These are phyloP conservation scores for Psidium guajava DNA, from an alignment of 345 rosid species.

Conservation along the genomic window DNA sequence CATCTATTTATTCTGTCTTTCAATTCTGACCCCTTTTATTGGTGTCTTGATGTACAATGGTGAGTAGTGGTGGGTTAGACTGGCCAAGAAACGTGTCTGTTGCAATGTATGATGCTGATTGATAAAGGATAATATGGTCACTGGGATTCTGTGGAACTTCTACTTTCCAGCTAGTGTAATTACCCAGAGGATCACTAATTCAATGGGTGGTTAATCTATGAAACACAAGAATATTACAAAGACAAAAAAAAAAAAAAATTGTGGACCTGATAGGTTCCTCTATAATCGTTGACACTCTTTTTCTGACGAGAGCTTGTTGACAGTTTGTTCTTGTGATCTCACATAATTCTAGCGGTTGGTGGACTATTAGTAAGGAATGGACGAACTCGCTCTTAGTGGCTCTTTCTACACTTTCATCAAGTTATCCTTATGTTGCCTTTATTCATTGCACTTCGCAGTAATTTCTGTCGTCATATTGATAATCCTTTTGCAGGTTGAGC, in stretches of 20 bases:
- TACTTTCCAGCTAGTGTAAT: not conserved
- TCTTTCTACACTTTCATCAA: not conserved
- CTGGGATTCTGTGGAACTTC: not conserved
- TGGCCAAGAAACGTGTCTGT: not conserved
- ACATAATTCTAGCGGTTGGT: not conserved
- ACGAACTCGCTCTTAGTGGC: not conserved
- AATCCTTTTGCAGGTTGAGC: constrained; percentile 59
- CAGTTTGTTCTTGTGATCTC: not conserved
- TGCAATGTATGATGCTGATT: not conserved
- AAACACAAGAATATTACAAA: not conserved
- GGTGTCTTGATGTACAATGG: not conserved
- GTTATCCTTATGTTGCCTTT: not conserved
- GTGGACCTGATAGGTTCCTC: not conserved
- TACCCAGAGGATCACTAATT: not conserved
- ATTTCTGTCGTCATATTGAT: not conserved
- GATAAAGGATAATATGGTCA: not conserved
- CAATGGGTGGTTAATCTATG: not conserved
- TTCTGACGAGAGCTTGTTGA: not conserved
- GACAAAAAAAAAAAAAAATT: not conserved
- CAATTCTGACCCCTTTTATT: not conserved
- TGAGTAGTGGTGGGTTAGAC: not conserved
- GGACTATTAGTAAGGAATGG: not conserved
- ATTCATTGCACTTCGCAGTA: not conserved
- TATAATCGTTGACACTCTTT: not conserved
- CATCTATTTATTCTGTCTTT: not conserved